These are phyloP conservation scores for Teratosphaeria zuluensis DNA, from an alignment of 2,329 filamentous ascomycete species.

Conservation along the genomic window DNA sequence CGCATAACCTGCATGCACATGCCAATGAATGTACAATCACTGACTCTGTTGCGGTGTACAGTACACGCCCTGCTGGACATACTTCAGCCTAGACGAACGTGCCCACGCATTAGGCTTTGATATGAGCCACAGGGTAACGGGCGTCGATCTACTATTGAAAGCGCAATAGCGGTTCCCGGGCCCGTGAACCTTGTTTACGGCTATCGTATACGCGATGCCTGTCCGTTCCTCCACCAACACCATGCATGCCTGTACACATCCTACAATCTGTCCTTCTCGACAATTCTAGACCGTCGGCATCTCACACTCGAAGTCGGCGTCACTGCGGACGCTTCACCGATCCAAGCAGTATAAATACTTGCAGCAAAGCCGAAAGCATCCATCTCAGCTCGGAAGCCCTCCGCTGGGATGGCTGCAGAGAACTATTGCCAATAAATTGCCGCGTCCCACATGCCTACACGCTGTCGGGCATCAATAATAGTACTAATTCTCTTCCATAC, in stretches of 20 bases:
- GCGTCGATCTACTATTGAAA: not conserved
- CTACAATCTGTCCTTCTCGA: not conserved
- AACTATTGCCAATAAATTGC: not conserved
- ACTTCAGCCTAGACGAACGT: not conserved
- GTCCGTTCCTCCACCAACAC: not conserved
- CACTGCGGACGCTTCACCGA: not conserved
- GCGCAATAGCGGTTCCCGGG: not conserved
- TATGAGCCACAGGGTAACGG: not conserved
- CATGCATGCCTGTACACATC: not conserved
- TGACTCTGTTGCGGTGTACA: not conserved
- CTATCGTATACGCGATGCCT: not conserved
- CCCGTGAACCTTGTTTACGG: not conserved
- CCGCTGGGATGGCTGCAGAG: not conserved
- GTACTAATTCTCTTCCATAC: not conserved
- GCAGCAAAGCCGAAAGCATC: not conserved
- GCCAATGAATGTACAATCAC: not conserved
- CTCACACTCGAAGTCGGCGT: not conserved
- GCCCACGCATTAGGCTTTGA: not conserved
- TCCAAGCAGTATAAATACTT: not conserved
- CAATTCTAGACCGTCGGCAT: not conserved
- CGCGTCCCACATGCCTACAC: not conserved
- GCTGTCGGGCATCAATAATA: not conserved
- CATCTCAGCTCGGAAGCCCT: not conserved
- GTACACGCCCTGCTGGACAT: not conserved
- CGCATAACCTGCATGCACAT: not conserved